Conservation (phyloP, 352 stramenopile genomes). For the Thraustotheca clavata region DNA sequence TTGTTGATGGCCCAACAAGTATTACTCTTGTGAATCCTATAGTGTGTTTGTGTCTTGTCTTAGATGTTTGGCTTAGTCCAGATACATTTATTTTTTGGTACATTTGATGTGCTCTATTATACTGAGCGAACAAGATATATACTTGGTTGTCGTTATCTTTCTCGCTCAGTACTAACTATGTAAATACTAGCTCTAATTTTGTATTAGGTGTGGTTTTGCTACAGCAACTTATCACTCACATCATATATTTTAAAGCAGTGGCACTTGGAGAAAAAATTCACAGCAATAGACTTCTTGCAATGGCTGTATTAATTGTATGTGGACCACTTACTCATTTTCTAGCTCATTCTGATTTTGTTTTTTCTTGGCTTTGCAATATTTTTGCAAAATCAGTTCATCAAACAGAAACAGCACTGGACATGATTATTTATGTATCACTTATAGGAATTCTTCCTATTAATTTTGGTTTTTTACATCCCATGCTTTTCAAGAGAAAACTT, state of each 20-base stretch:
- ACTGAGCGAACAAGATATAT: background rate
- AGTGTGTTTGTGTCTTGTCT: conserved; percentile 67
- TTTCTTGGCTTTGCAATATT: background rate
- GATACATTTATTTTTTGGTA: background rate
- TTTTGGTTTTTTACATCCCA: background rate
- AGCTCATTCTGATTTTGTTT: background rate
- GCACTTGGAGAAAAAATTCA: background rate
- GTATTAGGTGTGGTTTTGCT: background rate
- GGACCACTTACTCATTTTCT: background rate
- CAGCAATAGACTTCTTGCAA: background rate
- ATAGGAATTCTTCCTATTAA: background rate
- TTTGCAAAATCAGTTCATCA: background rate
- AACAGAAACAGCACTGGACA: background rate
- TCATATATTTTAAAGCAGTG: background rate
- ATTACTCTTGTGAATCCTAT: conserved; percentile 82
- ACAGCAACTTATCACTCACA: background rate
- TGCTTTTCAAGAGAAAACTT: background rate
- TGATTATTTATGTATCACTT: background rate
- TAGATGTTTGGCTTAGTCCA: background rate
- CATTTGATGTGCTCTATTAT: background rate
- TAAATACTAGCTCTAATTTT: background rate
- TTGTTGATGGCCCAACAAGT: conserved; percentile 10
- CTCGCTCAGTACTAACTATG: background rate
- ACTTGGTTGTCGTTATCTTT: background rate
- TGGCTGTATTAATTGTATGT: background rate